phyloP scores from a whole-genome alignment of 2,329 filamentous ascomycete genomes.

The Penicillium sp. region DNA sequence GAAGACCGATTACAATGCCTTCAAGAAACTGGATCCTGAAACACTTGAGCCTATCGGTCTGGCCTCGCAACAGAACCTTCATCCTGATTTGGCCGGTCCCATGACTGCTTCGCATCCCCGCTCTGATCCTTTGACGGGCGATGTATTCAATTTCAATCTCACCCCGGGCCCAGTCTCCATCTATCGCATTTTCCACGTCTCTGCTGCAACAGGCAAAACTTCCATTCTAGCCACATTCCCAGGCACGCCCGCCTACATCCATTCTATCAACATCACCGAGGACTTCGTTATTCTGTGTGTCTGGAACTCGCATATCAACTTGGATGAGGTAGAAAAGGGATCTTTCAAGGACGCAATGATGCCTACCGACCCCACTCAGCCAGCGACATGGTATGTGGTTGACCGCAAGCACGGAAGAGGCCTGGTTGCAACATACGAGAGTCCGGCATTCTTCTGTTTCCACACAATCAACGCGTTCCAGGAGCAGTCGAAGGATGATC shows the following conservation, averaged over 20 bases:
- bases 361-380: conserved; percentile 58
- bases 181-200: conserved; percentile 70
- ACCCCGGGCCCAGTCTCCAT: conserved; percentile 56
- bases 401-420: conserved; percentile 65
- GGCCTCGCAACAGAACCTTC: conserved; percentile 60
- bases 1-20: conserved; percentile 56
- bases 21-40: conserved; percentile 66
- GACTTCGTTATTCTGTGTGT: conserved; percentile 73
- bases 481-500: conserved; percentile 43
- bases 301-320: conserved; percentile 66
- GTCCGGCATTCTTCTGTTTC: conserved; percentile 72
- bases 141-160: conserved; percentile 82
- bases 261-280: conserved; percentile 73
- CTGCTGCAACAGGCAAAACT: conserved; percentile 63
- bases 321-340: neutral
- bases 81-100: conserved; percentile 67
- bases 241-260: conserved; percentile 68
- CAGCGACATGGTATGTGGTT: conserved; percentile 71
- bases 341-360: conserved; percentile 64
- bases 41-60: conserved; percentile 72
- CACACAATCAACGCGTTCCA: conserved; percentile 79
- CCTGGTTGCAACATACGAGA: conserved; percentile 68
- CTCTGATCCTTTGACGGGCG: conserved; percentile 69
- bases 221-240: conserved; percentile 69
- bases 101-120: conserved; percentile 71